Conservation (phyloP, 768 basidiomycete genomes). For the Naganishia onofrii region DNA sequence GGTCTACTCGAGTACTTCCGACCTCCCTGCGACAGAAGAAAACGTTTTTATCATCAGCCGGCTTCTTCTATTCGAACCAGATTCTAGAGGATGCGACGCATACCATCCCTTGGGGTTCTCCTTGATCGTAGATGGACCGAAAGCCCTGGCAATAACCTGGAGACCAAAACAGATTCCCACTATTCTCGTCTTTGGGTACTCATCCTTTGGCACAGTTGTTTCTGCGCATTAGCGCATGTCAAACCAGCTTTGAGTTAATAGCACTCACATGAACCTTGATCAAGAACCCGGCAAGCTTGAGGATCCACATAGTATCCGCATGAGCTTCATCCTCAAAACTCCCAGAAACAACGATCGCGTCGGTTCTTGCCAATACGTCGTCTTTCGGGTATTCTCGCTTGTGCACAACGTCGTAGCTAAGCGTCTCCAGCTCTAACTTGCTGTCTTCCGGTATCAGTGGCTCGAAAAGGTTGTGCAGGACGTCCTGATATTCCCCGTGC, state of each 20-base stretch:
- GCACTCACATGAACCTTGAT: slow-evolving; percentile 36
- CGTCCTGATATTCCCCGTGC: slow-evolving; percentile 43
- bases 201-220: slow-evolving; percentile 26
- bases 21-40: slow-evolving; percentile 36
- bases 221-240: background rate
- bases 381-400: slow-evolving; percentile 41
- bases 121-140: slow-evolving; percentile 37
- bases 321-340: slow-evolving; percentile 44
- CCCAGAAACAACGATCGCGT: slow-evolving; percentile 40
- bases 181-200: slow-evolving; percentile 38
- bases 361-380: slow-evolving; percentile 36
- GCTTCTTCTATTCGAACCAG: too few species aligned
- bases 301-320: slow-evolving; percentile 39
- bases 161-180: slow-evolving; percentile 43
- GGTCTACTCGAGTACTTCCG: slow-evolving; percentile 37
- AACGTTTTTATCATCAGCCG: background rate
- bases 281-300: slow-evolving; percentile 40
- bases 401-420: slow-evolving; percentile 39
- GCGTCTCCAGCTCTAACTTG: slow-evolving; percentile 35
- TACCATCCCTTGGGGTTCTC: slow-evolving; percentile 43
- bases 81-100: background rate
- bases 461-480: slow-evolving; percentile 42
- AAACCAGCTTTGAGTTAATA: background rate
- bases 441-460: slow-evolving; percentile 34
- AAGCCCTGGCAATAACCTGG: slow-evolving; percentile 40